These are phyloP conservation scores for Paecilomyces variotii DNA, from an alignment of 2,329 filamentous ascomycete species.

Conservation along the genomic window DNA sequence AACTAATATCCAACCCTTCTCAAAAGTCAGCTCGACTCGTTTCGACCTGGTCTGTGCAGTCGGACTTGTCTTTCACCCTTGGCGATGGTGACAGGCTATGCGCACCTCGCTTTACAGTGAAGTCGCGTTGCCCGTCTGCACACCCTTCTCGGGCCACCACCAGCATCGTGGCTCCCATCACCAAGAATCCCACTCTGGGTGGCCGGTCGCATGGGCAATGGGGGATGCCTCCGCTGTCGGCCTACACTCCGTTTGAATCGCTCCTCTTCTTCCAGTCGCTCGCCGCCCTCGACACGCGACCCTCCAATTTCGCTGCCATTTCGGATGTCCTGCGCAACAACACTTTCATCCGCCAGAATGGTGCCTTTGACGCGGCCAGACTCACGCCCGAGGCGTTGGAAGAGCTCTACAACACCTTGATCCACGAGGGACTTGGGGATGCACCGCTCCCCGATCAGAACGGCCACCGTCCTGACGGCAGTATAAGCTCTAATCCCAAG, in stretches of 20 bases:
- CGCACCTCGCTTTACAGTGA: conserved; percentile 5
- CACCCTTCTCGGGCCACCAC: conserved; percentile 3
- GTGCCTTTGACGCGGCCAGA: conserved; percentile 63
- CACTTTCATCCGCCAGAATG: conserved; percentile 60
- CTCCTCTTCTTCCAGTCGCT: conserved; percentile 78
- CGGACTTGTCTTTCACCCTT: neutral
- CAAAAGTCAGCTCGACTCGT: neutral
- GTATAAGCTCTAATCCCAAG: conserved; percentile 42
- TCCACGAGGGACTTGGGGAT: conserved; percentile 63
- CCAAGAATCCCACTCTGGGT: conserved; percentile 24
- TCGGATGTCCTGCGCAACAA: conserved; percentile 69
- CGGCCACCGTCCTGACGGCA: conserved; percentile 18
- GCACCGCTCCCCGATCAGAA: conserved; percentile 23
- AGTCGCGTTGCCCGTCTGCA: conserved; percentile 1
- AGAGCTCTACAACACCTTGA: conserved; percentile 65
- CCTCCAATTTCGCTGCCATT: conserved; percentile 60
- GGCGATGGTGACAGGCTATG: neutral
- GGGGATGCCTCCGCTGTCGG: conserved; percentile 53
- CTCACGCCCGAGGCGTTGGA: conserved; percentile 71
- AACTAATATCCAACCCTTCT: no score
- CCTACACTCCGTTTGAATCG: conserved; percentile 78
- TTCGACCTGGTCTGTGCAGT: neutral
- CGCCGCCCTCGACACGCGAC: conserved; percentile 57
- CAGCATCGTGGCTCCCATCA: conserved; percentile 31
- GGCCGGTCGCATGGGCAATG: conserved; percentile 33